Percentiles rank a stretch among this genome's conserved stretches.
phyloP scores from a whole-genome alignment of 2,329 filamentous ascomycete genomes.

The Ophiostoma sp. region DNA sequence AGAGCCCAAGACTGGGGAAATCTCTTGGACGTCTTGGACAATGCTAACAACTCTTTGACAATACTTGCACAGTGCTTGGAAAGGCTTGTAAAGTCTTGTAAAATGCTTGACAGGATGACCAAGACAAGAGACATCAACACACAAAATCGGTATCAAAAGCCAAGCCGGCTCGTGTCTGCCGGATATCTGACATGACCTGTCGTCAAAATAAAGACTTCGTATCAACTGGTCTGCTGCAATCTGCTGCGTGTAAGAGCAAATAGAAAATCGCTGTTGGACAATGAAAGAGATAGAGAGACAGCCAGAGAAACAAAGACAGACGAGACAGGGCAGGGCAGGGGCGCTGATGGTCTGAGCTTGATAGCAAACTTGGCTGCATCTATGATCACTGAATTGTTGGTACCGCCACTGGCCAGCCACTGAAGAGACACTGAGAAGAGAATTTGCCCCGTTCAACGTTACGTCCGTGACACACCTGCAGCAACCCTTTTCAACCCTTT shows the following conservation, averaged over 20 bases:
- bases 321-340: neutral
- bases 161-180: neutral
- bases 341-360: neutral
- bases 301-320: neutral
- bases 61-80: neutral
- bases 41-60: neutral
- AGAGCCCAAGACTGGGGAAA: neutral
- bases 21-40: neutral
- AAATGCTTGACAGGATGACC: neutral
- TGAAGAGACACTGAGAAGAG: neutral
- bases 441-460: conserved; percentile 11
- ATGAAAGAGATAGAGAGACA: neutral
- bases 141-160: neutral
- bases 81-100: neutral
- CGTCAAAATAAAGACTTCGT: neutral
- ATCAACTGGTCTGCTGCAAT: neutral
- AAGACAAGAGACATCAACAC: neutral
- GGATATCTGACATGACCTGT: neutral
- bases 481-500: neutral
- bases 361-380: neutral
- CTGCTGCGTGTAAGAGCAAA: neutral
- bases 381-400: neutral
- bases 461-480: neutral
- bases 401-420: neutral
- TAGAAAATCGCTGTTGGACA: neutral